Percentiles rank a stretch among this genome's conserved stretches.
These are phyloP conservation scores for Volvox africanus DNA, from an alignment of 139 green algal genomes.

Conservation along the genomic window DNA sequence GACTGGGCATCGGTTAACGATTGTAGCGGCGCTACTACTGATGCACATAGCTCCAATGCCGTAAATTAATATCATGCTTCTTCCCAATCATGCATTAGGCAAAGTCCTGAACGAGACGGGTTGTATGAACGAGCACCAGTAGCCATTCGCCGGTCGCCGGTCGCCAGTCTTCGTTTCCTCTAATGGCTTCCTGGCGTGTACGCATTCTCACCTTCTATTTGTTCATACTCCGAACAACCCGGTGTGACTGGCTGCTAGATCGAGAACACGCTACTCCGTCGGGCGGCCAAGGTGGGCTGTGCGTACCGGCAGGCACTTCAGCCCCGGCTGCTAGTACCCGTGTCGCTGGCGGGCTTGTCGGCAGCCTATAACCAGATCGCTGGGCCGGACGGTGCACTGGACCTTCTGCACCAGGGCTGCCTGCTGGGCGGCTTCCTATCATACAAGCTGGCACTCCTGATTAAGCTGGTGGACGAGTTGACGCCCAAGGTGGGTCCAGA, in stretches of 20 bases:
- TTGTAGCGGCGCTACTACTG: no score
- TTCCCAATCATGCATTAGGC: no score
- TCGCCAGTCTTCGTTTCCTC: no score
- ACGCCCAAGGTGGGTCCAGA: slow-evolving; percentile 60
- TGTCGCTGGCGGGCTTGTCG: slow-evolving; percentile 49
- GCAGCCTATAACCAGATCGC: slow-evolving; percentile 35
- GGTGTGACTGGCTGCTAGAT: slow-evolving; percentile 44
- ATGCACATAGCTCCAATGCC: no score
- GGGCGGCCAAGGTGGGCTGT: slow-evolving; percentile 63
- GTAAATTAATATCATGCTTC: no score
- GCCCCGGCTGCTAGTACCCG: slow-evolving; percentile 74
- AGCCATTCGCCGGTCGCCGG: no score
- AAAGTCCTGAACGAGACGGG: no score
- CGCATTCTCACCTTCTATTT: no score
- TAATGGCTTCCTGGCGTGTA: no score
- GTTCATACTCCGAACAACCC: no score
- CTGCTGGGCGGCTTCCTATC: slow-evolving; percentile 74
- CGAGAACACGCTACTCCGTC: slow-evolving; percentile 46
- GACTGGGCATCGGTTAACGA: no score
- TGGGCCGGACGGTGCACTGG: slow-evolving; percentile 3
- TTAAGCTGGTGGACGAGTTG: slow-evolving; percentile 74
- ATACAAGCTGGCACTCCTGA: slow-evolving; percentile 78
- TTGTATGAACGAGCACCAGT: no score
- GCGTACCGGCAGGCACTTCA: slow-evolving; percentile 68
- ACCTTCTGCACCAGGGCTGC: slow-evolving; percentile 64